These are phyloP conservation scores for Penicillium sp. DNA, from an alignment of 2,329 filamentous ascomycete genomes.

Conservation along the genomic window DNA sequence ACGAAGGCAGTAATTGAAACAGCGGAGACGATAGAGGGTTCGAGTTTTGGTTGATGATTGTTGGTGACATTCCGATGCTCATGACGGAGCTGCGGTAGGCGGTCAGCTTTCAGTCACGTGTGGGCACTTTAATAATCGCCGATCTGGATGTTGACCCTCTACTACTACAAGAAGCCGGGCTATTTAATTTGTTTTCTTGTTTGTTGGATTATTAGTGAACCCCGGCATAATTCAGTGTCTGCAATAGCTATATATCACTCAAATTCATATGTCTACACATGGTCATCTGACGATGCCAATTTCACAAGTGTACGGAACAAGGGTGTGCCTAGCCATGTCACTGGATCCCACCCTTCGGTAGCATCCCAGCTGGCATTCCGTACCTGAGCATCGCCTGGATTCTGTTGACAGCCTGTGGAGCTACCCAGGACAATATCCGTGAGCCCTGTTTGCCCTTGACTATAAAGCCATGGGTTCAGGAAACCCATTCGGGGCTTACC, in stretches of 20 bases:
- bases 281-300: conserved; percentile 15
- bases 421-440: conserved; percentile 52
- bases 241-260: not conserved
- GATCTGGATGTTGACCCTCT: not conserved
- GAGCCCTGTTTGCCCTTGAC: conserved; percentile 44
- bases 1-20: conserved; percentile 7
- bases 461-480: conserved; percentile 63
- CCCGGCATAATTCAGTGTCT: not conserved
- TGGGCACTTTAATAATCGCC: conserved; percentile 5
- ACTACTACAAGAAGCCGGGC: not conserved
- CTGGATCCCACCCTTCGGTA: conserved; percentile 52
- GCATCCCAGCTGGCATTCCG: conserved; percentile 54
- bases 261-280: not conserved
- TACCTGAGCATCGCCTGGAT: conserved; percentile 38
- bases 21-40: conserved; percentile 10
- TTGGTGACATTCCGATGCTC: conserved; percentile 17
- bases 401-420: conserved; percentile 48
- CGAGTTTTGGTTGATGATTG: conserved; percentile 16
- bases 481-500: conserved; percentile 58
- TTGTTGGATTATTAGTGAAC: not conserved
- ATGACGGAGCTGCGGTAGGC: conserved; percentile 30
- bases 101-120: conserved; percentile 20
- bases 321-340: conserved; percentile 46
- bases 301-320: conserved; percentile 26
- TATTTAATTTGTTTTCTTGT: not conserved